phyloP scores from a whole-genome alignment of 768 basidiomycete genomes.

The Termitomyces sp. region DNA sequence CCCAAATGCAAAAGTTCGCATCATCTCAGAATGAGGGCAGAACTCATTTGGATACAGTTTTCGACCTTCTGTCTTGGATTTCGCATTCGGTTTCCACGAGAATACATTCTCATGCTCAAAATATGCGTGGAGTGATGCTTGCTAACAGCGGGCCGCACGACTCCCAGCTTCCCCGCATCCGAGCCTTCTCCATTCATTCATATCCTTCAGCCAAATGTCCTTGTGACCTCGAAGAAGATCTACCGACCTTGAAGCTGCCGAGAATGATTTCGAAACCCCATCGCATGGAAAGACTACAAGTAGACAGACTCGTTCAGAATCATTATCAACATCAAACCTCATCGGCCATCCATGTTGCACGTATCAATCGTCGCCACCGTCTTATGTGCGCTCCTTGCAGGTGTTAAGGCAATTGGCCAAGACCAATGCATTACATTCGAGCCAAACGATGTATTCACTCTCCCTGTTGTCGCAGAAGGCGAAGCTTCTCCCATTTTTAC shows the following conservation, averaged over 20 bases:
- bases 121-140: not conserved
- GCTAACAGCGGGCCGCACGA: not conserved
- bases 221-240: not conserved
- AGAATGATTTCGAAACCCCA: not conserved
- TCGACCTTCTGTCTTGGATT: not conserved
- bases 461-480: constrained; percentile 41
- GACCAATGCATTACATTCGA: constrained; percentile 42
- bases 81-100: not conserved
- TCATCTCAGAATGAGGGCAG: not conserved
- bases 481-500: constrained; percentile 45
- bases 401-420: constrained; percentile 42
- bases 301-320: not conserved
- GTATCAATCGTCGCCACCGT: constrained; percentile 6
- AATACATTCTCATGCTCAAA: not conserved
- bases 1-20: not conserved
- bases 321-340: not conserved
- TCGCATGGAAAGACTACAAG: not conserved
- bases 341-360: constrained; percentile 10
- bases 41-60: not conserved
- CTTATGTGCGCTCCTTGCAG: constrained; percentile 9
- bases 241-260: not conserved
- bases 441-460: constrained; percentile 25
- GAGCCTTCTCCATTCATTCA: not conserved
- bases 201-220: not conserved
- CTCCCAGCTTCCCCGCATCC: not conserved